Evolutionary conservation across 192 early-diverging fungal species (phyloP).

Genomic region (Coemansia sp.): DNA sequence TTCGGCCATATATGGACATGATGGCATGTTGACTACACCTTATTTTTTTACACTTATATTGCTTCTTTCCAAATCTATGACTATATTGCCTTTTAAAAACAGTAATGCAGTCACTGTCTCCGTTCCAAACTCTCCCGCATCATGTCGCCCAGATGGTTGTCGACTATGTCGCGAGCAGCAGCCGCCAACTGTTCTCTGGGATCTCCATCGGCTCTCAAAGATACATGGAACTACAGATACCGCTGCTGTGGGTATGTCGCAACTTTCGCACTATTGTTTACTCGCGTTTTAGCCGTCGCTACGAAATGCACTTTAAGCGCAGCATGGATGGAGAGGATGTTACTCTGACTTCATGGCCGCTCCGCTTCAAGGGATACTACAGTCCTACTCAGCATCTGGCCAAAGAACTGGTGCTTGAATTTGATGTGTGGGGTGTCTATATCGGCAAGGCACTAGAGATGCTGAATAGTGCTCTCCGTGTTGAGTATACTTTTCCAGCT

Average conservation of each 20-base stretch:
- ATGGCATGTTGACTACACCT: not conserved
- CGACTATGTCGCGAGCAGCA: not conserved
- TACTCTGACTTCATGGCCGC: not conserved
- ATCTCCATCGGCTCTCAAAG: not conserved
- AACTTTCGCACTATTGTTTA: not conserved
- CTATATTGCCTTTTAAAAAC: not conserved
- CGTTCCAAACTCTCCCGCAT: not conserved
- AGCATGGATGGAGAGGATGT: not conserved
- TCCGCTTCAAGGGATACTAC: not conserved
- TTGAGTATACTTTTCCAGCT: not conserved
- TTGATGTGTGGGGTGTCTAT: not conserved
- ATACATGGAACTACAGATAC: not conserved
- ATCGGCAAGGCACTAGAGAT: not conserved
- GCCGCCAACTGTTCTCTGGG: not conserved
- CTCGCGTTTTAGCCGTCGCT: not conserved
- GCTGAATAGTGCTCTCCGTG: not conserved
- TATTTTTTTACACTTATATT: not conserved
- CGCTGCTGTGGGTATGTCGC: not conserved
- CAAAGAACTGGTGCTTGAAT: not conserved
- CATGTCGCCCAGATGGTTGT: not conserved
- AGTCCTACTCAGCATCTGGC: not conserved
- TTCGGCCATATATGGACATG: conserved; percentile 1
- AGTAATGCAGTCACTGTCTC: not conserved
- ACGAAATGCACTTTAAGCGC: not conserved
- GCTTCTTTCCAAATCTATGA: not conserved